Evolutionary conservation across 495 filamentous ascomycete genomes (phyloP), one percentile per base, ranked within the genome.

Genomic region (Lophiostoma macrostomum): DNA sequence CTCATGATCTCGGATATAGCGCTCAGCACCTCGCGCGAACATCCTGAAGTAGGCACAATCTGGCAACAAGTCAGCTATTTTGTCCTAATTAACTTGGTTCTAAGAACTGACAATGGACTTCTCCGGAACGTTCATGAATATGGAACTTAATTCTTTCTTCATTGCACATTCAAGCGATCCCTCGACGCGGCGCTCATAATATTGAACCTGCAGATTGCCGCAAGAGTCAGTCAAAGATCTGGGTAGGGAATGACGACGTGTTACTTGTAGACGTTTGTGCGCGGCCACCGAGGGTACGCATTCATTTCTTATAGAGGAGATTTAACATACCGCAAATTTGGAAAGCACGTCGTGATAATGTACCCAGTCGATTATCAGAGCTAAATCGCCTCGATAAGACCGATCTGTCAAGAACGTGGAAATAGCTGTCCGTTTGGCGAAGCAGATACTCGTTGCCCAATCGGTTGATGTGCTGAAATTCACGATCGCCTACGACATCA

Each of bases 301-400:
- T n/a, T n/a, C n/a, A n/a, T n/a, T n/a, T n/a, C n/a, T n/a, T n/a
- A n/a, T n/a, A n/a, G n/a, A n/a, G n/a, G n/a, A n/a, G n/a, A n/a
- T n/a, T n/a, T n/a, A 37, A 5, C 48, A 37, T 10, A 52, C 36
- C 3, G 19, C 18, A 20, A 52, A 52, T 20, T 31, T 40, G 7
- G 48, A 40, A 22, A 41, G 24, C 8, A 42, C 25, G 24, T 52
- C 36, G 24, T 41, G 31, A 14, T 52, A 52, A 19, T 41, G 42
- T 24, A 52, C 36, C 48, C 48, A 52, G 25, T 52, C 48, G 6
- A 52, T 25, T 41, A 52, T 42, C 24, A 52, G n/a, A 19, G 48
- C 36, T 1, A 52, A 19, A 22, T 52, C 48, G 1, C 48, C 48
- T 29, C 31, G 11, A 31, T 52, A 52, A 20, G 48, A 11, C 12